Percentiles rank a stretch among this genome's conserved stretches.
Evolutionary conservation across 2,329 filamentous ascomycete species (phyloP).

Genomic region (Aspergillus sp.): DNA sequence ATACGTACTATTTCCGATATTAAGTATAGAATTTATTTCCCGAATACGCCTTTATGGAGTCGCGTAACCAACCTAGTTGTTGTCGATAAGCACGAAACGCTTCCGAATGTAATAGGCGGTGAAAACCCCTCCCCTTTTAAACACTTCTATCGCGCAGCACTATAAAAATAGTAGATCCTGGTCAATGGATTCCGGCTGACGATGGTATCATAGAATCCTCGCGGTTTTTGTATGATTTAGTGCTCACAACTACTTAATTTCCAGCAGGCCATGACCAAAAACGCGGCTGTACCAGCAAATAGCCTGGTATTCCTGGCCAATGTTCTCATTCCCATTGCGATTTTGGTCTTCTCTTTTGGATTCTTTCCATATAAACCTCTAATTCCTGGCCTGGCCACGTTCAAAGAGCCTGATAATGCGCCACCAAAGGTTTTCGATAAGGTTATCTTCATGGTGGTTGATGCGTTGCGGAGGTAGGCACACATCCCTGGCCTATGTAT

Average conservation of each 20-base stretch:
- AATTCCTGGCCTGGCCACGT: conserved; percentile 76
- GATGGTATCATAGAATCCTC: not conserved
- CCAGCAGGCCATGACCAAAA: conserved; percentile 12
- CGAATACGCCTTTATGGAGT: not conserved
- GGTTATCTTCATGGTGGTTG: conserved; percentile 95
- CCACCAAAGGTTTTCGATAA: conserved; percentile 78
- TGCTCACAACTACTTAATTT: not conserved
- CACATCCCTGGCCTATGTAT: not conserved
- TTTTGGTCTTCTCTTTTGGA: conserved; percentile 76
- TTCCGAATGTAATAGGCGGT: not conserved
- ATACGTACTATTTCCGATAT: not conserved
- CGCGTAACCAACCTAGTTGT: not conserved
- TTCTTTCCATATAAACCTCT: conserved; percentile 99
- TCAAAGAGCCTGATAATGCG: conserved; percentile 53
- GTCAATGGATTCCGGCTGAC: not conserved
- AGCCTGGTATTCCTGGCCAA: conserved; percentile 65
- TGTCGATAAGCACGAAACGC: not conserved
- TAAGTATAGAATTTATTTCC: not conserved
- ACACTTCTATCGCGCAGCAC: not conserved
- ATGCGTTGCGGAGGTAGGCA: conserved; percentile 80
- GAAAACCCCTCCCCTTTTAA: not conserved
- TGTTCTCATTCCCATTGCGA: conserved; percentile 71
- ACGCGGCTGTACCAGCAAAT: conserved; percentile 27
- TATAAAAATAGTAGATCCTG: not conserved
- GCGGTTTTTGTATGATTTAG: not conserved